Evolutionary conservation across 2,329 filamentous ascomycete genomes (phyloP).

Genomic region (Xylaria sp.): DNA sequence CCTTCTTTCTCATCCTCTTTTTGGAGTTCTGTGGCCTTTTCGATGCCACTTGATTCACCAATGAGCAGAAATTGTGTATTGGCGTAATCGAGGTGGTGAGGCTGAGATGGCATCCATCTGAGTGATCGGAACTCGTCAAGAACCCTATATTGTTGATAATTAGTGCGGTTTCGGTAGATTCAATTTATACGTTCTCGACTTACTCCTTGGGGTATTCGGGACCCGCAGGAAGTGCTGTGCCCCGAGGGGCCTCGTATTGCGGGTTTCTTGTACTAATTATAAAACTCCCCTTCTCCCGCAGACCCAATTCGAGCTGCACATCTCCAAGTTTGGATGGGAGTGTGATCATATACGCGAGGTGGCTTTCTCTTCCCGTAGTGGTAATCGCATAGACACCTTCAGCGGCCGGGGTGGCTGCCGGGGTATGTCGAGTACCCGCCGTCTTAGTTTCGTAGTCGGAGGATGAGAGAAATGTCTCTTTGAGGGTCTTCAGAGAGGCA

Average conservation of each 20-base stretch:
- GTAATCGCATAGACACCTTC: constrained; percentile 89
- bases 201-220: constrained; percentile 78
- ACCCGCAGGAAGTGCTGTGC: constrained; percentile 69
- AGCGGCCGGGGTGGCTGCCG: constrained; percentile 78
- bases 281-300: constrained; percentile 79
- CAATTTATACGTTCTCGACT: constrained; percentile 45
- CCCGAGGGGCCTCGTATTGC: constrained; percentile 71
- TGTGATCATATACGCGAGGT: constrained; percentile 83
- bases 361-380: constrained; percentile 75
- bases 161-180: not conserved
- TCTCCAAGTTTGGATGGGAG: constrained; percentile 76
- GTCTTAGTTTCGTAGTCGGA: constrained; percentile 82
- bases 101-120: constrained; percentile 79
- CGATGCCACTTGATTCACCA: constrained; percentile 71
- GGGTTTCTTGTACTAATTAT: constrained; percentile 85
- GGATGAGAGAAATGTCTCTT: constrained; percentile 74
- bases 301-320: constrained; percentile 79
- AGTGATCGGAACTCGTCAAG: constrained; percentile 76
- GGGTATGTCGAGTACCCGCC: constrained; percentile 72
- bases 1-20: constrained; percentile 67
- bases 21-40: constrained; percentile 66
- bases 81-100: constrained; percentile 78
- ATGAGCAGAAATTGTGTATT: constrained; percentile 84
- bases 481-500: constrained; percentile 74
- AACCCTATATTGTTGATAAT: constrained; percentile 58